These are phyloP conservation scores for Alternaria tenuissima DNA, from an alignment of 2,329 filamentous ascomycete genomes.

Conservation along the genomic window DNA sequence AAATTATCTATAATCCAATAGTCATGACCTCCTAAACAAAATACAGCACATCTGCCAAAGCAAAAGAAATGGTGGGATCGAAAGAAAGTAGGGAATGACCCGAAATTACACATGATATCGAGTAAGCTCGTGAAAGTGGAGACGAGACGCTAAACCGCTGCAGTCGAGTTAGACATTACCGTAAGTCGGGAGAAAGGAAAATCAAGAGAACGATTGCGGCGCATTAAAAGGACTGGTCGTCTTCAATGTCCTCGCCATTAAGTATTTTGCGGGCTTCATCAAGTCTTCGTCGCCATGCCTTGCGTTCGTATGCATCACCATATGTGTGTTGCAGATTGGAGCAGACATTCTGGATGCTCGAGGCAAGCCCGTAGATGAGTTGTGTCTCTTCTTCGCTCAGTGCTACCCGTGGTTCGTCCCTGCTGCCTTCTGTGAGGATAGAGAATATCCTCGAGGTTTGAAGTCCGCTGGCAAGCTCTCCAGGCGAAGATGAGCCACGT, in stretches of 20 bases:
- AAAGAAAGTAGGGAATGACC: conserved; percentile 2
- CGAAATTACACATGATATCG: conserved; percentile 16
- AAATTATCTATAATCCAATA: conserved; percentile 21
- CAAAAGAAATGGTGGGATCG: not conserved
- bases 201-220: conserved; percentile 1
- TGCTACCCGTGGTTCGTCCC: conserved; percentile 43
- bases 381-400: conserved; percentile 65
- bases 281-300: conserved; percentile 73
- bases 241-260: conserved; percentile 67
- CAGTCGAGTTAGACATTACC: conserved; percentile 44
- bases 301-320: conserved; percentile 63
- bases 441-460: conserved; percentile 54
- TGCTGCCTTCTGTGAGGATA: conserved; percentile 50
- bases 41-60: conserved; percentile 6
- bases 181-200: conserved; percentile 12
- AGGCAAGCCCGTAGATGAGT: conserved; percentile 59
- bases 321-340: conserved; percentile 58
- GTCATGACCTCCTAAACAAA: conserved; percentile 18
- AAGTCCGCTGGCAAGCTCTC: conserved; percentile 43
- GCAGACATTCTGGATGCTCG: conserved; percentile 64
- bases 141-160: conserved; percentile 34
- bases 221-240: conserved; percentile 35
- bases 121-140: conserved; percentile 12
- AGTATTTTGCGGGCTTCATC: conserved; percentile 77
- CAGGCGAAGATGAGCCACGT: conserved; percentile 41